A percentile compares a stretch with the other conserved stretches of the same genome.
Conservation (phyloP, 768 basidiomycete species). For the Suillus weaverae region DNA sequence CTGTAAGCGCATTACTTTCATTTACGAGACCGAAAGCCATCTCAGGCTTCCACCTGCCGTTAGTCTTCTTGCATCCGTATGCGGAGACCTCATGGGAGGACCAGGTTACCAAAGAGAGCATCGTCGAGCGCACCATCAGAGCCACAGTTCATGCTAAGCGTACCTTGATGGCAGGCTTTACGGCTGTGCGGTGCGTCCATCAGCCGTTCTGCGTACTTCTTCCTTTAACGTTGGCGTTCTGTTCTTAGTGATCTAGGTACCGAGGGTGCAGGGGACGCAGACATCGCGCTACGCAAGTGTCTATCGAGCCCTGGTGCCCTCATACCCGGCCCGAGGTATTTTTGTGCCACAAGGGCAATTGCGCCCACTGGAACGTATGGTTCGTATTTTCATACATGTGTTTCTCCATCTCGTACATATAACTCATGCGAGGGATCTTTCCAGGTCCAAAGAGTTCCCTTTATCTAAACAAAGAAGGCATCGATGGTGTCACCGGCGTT, state of each 20-base stretch:
- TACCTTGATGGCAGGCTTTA: conserved; percentile 63
- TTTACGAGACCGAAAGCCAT: neutral
- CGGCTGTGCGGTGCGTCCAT: conserved; percentile 51
- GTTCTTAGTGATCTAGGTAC: conserved; percentile 60
- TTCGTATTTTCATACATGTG: conserved; percentile 23
- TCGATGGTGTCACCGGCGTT: conserved; percentile 58
- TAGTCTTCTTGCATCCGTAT: conserved; percentile 65
- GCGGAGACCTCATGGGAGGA: conserved; percentile 61
- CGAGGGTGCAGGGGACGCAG: conserved; percentile 64
- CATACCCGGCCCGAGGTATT: conserved; percentile 64
- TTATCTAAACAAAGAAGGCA: conserved; percentile 46
- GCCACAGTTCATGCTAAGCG: conserved; percentile 58
- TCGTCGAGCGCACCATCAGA: conserved; percentile 59
- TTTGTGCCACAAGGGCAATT: conserved; percentile 59
- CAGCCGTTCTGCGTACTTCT: neutral
- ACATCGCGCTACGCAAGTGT: conserved; percentile 57
- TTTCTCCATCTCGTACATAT: conserved; percentile 2
- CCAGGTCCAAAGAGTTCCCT: conserved; percentile 55
- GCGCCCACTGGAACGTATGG: conserved; percentile 63
- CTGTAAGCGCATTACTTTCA: conserved; percentile 34
- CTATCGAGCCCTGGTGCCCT: conserved; percentile 46
- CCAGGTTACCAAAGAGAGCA: conserved; percentile 57
- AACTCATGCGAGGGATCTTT: neutral
- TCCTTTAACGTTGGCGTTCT: neutral
- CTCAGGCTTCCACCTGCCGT: neutral